Base-by-base conservation (phyloP, 306 rosid species). In the Cucumis hystrix region DNA sequence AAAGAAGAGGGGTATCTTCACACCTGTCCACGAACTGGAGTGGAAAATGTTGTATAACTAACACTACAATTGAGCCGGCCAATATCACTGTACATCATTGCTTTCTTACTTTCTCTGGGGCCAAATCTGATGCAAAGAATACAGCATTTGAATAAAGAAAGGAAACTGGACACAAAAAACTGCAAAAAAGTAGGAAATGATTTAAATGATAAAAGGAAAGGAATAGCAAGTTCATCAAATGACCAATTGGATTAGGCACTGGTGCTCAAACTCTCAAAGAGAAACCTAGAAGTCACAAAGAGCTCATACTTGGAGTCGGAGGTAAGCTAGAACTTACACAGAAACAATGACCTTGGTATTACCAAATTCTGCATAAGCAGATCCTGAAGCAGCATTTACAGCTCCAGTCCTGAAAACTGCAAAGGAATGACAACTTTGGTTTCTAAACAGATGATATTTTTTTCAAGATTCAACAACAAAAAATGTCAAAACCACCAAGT, bases 31-130 rank as follows among this genome's bases (percentile, higher is more conserved):
- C 96, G 96, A 65, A 87, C 83, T 2, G 96, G 92, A 59, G 92
- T 89, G 45, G 97, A 90, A 89, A 95, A 91, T 14, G 97, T 86
- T 69, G 98, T 87, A 81, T 79, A 91, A 83, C 92, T 87, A 66
- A 95, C 96, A 80, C 87, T 85, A 81, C 99, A 95, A 87, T 95
- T 95, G 71, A 95, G 83, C 30, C 97, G 92, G 75, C 98, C 99
- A 3, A 78, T 81, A 73, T 92, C 99, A 62, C 97, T 95, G 84
- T 91, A 95, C 92, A 86, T 74, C 97, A 91, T 90, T 18, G 99
- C 98, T 80, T 95, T 95, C 89, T 92, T 95, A 79, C 99, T 95
- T 88, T 95, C 99, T 79, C 98, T 91, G 20, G 99, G 99, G 73
- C 99, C 99, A 81, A 95, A 95, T 77, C 97, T 95, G 80, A 74